These are phyloP conservation scores for Raffaelea albimanens DNA, from an alignment of 2,329 filamentous ascomycete genomes.

Conservation along the genomic window DNA sequence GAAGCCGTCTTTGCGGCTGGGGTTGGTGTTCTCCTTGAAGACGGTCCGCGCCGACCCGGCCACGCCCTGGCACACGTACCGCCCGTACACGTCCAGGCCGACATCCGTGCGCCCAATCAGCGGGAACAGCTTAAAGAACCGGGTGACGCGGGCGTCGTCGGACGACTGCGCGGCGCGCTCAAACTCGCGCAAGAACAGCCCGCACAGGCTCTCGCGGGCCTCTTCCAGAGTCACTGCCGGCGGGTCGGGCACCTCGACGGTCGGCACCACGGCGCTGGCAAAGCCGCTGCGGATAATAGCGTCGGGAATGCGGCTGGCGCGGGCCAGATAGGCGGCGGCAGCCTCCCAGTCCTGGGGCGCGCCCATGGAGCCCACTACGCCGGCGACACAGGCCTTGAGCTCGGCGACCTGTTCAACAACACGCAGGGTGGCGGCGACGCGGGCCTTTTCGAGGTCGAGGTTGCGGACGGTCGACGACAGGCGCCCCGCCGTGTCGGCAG, in stretches of 20 bases:
- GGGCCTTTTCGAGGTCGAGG: slow-evolving; percentile 82
- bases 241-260: slow-evolving; percentile 86
- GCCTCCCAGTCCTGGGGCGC: slow-evolving; percentile 98
- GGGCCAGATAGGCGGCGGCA: slow-evolving; percentile 78
- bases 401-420: slow-evolving; percentile 96
- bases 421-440: slow-evolving; percentile 80
- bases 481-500: slow-evolving; percentile 74
- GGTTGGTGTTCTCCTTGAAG: slow-evolving; percentile 55
- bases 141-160: slow-evolving; percentile 82
- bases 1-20: slow-evolving; percentile 53
- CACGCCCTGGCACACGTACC: slow-evolving; percentile 93
- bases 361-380: slow-evolving; percentile 92
- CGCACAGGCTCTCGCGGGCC: slow-evolving; percentile 82
- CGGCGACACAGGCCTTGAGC: slow-evolving; percentile 91
- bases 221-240: slow-evolving; percentile 79
- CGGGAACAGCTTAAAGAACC: slow-evolving; percentile 97
- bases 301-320: slow-evolving; percentile 71
- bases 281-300: slow-evolving; percentile 77
- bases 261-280: slow-evolving; percentile 86
- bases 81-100: slow-evolving; percentile 87
- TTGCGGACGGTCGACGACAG: slow-evolving; percentile 80
- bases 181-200: slow-evolving; percentile 86
- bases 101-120: slow-evolving; percentile 83
- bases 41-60: slow-evolving; percentile 73
- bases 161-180: slow-evolving; percentile 79